Evolutionary conservation across 495 filamentous ascomycete genomes (phyloP).

Genomic region (Tuber borchii): DNA sequence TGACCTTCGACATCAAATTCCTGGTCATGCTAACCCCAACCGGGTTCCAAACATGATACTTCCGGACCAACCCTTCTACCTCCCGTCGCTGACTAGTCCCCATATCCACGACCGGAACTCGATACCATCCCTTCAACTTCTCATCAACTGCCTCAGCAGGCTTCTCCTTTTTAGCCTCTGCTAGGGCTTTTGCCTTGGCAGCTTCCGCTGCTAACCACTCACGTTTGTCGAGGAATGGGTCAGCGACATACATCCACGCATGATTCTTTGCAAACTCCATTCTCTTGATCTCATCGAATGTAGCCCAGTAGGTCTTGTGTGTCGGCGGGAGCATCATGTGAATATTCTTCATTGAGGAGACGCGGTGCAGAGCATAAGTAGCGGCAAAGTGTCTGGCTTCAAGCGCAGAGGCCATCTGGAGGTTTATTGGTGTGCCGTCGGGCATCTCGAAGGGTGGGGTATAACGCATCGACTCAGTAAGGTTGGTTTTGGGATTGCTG

Average conservation of each 20-base stretch:
- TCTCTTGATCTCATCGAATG: conserved; percentile 71
- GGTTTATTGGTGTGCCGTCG: conserved; percentile 56
- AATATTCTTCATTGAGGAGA: conserved; percentile 88
- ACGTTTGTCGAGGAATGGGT: conserved; percentile 74
- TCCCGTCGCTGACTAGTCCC: conserved; percentile 65
- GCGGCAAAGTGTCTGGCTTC: conserved; percentile 92
- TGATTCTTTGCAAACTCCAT: conserved; percentile 67
- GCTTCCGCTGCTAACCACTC: conserved; percentile 71
- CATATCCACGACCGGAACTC: conserved; percentile 86
- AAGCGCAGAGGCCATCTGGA: conserved; percentile 64
- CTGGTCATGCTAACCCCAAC: conserved; percentile 58
- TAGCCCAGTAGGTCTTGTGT: conserved; percentile 75
- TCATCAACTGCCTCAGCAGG: conserved; percentile 15
- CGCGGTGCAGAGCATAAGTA: conserved; percentile 79
- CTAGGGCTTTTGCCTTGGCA: conserved; percentile 56
- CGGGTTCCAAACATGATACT: conserved; percentile 79
- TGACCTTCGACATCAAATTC: conserved; percentile 52
- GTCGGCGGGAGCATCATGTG: conserved; percentile 90
- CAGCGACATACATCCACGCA: conserved; percentile 90
- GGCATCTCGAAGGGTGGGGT: conserved; percentile 72
- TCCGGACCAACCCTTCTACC: conserved; percentile 69
- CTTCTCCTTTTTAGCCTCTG: conserved; percentile 23
- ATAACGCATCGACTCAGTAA: conserved; percentile 54
- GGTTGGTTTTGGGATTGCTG: conserved; percentile 75
- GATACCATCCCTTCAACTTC: conserved; percentile 61